Base-by-base conservation (phyloP, 2,329 filamentous ascomycete genomes). In the Neonectria magnoliae region DNA sequence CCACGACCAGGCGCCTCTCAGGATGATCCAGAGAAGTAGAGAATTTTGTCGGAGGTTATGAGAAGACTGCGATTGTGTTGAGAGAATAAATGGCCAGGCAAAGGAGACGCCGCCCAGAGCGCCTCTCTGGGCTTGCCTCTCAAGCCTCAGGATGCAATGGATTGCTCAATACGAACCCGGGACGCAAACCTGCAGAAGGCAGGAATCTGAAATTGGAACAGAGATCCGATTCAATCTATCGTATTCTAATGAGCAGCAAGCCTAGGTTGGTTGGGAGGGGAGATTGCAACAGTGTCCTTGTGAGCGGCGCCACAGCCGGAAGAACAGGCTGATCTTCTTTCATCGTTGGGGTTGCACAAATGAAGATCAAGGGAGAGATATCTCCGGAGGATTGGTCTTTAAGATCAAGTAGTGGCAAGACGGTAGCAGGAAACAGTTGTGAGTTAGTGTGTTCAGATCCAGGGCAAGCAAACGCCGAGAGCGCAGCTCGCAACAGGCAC, bases 141-240 rank as follows among this genome's bases (percentile, higher is more conserved):
- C 2, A 51, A 20, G n/a, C 16, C 20, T 11, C n/a, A 44, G 16
- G 29, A 22, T 11, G 38, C 41, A 54, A 47, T 48, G 48, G 45
- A 31, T 36, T 57, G 25, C 25, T 68, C 31, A 36, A 67, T 67
- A 64, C 60, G 65, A 67, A 60, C 50, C 18, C 36, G 57, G 36
- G 45, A 33, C 64, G 68, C 68, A 60, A 69, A 62, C 61, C 59
- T 57, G 61, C 68, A 68, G 70, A 31, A 55, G 29, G 25, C 48
- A 13, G 29, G 38, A 31, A 60, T 51, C 31, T 47, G 47, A 44
- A n/a, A 48, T 57, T 31, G 25, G 9, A 50, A 10, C 25, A 52
- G 20, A 41, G 47, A 42, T 50, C 47, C 29, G 6, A 50, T 53
- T 27, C n/a, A 20, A 42, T 10, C 36, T 29, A n/a, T 51, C 16